Base-by-base conservation (phyloP, 2,329 filamentous ascomycete genomes). In the Coniochaeta sp. region DNA sequence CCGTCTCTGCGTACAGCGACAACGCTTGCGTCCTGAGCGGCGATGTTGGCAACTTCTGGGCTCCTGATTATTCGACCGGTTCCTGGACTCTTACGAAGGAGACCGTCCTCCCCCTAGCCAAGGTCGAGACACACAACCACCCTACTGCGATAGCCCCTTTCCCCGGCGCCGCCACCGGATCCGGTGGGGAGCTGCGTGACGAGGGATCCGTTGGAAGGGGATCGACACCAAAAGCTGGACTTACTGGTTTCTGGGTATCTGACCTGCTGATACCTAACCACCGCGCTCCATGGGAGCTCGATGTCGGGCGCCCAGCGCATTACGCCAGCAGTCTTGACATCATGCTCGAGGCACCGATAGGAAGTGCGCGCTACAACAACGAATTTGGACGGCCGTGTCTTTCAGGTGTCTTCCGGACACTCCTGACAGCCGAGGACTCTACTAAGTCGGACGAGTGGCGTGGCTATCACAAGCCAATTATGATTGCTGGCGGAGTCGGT, bases 51-150 rank as follows among this genome's bases (percentile, higher is more conserved):
- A 86, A 82, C 64, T 89, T 90, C 70, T 98, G 93, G 93, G 89
- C 91, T 1, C 95, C 95, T 5, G 90, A 95, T 69, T 88, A 92
- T 66, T 81, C 86, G 40, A 96, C 90, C 4, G 91, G 93, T 33
- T 89, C 90, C 67, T 99, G 93, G 93, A 89, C 83, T 68, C 84
- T 93, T 62, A 91, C 84, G 22, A 95, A 91, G 68, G 95, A 99
- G 77, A 80, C 86, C 26, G 88, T 96, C 22, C 91, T 97, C 71
- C 89, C 93, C 67, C 79, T 99, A 56, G 88, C 88, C 72, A 99
- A 99, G 78, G 95, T 98, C 58, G 95, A 99, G 78, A 98, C 95
- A 1, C 93, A 98, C 77, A 98, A 98, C 74, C 93, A 98, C 70
- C 93, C 93, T 2, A 98, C 95, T 6, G 93, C 93, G 9, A 96